Evolutionary conservation across 2,329 filamentous ascomycete species (phyloP), one percentile per base, ranked within the genome.

Genomic region (Taxawa tesnikishii): DNA sequence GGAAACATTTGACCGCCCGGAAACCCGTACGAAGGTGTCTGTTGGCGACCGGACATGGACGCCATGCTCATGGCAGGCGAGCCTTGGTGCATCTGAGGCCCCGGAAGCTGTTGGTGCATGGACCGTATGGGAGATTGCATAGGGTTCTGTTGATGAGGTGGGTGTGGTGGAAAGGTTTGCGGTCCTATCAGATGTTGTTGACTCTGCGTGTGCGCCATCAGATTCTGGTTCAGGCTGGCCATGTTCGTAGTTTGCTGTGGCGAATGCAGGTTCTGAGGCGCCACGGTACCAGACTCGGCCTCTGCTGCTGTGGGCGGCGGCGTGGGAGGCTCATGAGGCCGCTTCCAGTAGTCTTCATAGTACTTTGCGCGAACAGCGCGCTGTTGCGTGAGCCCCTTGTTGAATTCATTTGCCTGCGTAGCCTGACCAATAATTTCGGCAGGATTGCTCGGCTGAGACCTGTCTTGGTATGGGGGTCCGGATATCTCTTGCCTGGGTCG

Each of bases 401-500:
- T 96, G 61, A 80, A 93, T 45, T 96, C 88, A 36, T 84, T 83
- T 12, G 88, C 80, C 41, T 93, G 83, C 31, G 83, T 75, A 16
- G 85, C 83, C 55, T 94, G 85, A 28, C 81, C 79, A 42, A 90
- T 68, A 33, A 96, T 75, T 47, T 96, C 88, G 28, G 73, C 67
- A 16, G 83, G 68, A 17, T 78, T 73, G 41, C 79, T 82, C 8
- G 83, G 68, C 51, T 87, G 76, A 6, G 79, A 83, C 45, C 84
- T 72, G 53, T 96, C 90, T 55, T 88, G 79, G 58, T 94, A 98
- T 7, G 85, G 68, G 23, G 81, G 76, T 15, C 87, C 90, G 10
- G 81, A 75, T 40, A 94, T 75, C 51, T 96, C 90, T 58, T 94
- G 90, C 42, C 88, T 75, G 14, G 85, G 82, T 32, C 84, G 80